phyloP scores from a whole-genome alignment of 768 basidiomycete species.

The Trametes elegans region DNA sequence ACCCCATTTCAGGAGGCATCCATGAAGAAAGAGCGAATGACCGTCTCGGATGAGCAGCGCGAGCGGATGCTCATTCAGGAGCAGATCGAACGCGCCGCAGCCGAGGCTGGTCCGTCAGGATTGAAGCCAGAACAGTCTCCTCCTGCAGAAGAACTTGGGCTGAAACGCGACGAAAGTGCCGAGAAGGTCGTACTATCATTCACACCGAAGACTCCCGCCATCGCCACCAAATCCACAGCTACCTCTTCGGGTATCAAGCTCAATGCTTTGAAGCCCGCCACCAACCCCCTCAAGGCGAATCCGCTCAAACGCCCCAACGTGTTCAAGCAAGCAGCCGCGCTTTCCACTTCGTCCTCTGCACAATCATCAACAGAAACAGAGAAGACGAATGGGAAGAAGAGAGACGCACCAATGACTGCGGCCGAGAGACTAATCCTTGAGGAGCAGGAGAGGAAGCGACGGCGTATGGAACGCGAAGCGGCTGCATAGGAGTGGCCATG shows the following conservation, averaged over 20 bases:
- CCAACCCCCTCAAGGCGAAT: conserved; percentile 65
- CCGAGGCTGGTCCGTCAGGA: conserved; percentile 38
- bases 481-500: conserved; percentile 8
- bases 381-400: conserved; percentile 54
- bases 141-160: conserved; percentile 47
- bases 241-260: conserved; percentile 22
- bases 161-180: conserved; percentile 68
- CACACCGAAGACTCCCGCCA: conserved; percentile 48
- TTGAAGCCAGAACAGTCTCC: conserved; percentile 26
- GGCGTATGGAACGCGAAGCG: conserved; percentile 62
- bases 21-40: conserved; percentile 88
- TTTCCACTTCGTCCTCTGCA: conserved; percentile 32
- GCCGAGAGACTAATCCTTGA: conserved; percentile 86
- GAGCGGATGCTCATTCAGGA: conserved; percentile 87
- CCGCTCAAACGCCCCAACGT: conserved; percentile 74
- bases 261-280: conserved; percentile 47
- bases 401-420: conserved; percentile 68
- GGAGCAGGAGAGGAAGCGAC: conserved; percentile 86
- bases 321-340: conserved; percentile 54
- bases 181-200: conserved; percentile 79
- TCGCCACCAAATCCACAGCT: conserved; percentile 29
- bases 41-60: conserved; percentile 91
- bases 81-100: conserved; percentile 87
- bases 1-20: conserved; percentile 59
- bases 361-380: conserved; percentile 30